Base-by-base conservation (phyloP, 805 yeast species). In the Yamadazyma scolyti region DNA sequence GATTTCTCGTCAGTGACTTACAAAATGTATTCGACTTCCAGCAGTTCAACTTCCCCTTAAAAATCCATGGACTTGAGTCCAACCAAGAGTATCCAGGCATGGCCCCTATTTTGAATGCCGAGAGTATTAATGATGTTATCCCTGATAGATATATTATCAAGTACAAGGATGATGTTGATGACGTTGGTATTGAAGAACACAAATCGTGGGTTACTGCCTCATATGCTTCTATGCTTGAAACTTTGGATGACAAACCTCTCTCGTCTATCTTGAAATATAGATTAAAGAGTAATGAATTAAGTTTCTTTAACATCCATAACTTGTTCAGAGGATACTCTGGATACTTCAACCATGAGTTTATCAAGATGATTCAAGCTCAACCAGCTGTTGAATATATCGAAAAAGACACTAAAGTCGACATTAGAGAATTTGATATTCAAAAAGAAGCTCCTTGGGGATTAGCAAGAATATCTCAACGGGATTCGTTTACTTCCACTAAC, bases 141-240 rank as follows among this genome's bases (percentile, higher is more conserved):
- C 82, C 88, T 21, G 73, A 82, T 64, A 78, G 81, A 48, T 93
- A 86, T 68, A 88, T 90, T 44, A 66, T 90, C 43, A 87, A 87
- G 29, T 77, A 88, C 64, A 87, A 86, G 65, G 73, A 75, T 34
- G 74, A 66, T 33, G 66, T 78, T 19, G 49, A 71, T 15, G 54
- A 67, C 13, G 73, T 74, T 16, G 73, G 73, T 33, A 61, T 74
- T 18, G 63, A 65, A 18, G 67, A 72, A 62, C 96, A 88, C 65
- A 69, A 70, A 48, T 65, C 71, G 44, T 71, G 82, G 77, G 71
- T 86, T 37, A 53, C 66, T 10, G 62, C 65, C 25, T 60, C 66
- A 28, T 35, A 46, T 24, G 24, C 36, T 4, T 15, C 17, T 6
- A 5, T 35, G 16, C 32, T 28, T 13, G 34, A 27, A 6, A n/a